phyloP scores from a whole-genome alignment of 176 grass and related monocot genomes.

The Ensete ventricosum region DNA sequence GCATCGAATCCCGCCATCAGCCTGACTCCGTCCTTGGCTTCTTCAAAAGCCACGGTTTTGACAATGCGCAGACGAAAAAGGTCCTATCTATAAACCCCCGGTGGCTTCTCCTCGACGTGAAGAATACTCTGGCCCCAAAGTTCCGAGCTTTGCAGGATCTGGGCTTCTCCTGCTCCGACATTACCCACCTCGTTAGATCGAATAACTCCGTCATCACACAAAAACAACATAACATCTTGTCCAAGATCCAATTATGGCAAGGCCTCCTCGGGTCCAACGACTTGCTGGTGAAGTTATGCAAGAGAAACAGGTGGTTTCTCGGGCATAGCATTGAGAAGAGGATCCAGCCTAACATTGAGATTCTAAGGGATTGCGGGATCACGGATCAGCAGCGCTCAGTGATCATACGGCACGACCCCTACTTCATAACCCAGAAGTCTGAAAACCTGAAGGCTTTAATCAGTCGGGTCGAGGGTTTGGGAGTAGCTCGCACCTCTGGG shows the following conservation, averaged over 20 bases:
- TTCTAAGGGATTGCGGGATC: background rate
- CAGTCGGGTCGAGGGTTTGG: background rate
- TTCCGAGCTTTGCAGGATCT: no score
- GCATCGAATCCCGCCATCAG: no score
- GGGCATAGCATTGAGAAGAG: background rate
- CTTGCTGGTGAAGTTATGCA: no score
- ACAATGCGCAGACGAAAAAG: no score
- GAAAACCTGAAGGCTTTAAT: background rate
- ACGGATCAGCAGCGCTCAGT: background rate
- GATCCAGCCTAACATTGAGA: background rate
- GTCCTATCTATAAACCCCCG: no score
- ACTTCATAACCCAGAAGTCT: background rate
- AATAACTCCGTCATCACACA: background rate
- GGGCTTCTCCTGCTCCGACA: no score
- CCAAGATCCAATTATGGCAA: no score
- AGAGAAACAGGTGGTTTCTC: background rate
- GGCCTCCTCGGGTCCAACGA: no score
- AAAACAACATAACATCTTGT: background rate
- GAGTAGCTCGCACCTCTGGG: background rate
- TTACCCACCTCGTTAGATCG: background rate
- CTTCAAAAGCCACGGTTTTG: no score
- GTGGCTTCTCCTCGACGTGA: no score
- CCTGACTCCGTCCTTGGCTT: no score
- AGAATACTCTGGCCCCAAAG: no score
- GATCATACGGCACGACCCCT: background rate